A percentile compares a stretch with the other conserved stretches of the same genome.
Evolutionary conservation across 2,329 filamentous ascomycete genomes (phyloP).

Genomic region (Teratosphaeria nubilosa): DNA sequence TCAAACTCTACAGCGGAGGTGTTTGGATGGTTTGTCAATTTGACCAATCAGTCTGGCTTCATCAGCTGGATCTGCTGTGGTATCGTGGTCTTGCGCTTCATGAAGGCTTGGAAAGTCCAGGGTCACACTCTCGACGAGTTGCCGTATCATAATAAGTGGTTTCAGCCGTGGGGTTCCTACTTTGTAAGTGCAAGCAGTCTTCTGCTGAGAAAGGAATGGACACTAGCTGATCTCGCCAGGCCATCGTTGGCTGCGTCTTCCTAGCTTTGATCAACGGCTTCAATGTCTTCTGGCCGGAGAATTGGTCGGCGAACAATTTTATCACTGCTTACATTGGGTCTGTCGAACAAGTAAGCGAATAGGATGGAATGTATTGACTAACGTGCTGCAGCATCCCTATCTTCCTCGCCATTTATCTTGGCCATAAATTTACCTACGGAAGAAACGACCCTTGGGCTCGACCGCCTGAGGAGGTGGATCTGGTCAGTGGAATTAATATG

Average conservation of each 20-base stretch:
- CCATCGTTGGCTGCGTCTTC: constrained; percentile 48
- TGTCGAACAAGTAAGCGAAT: background rate
- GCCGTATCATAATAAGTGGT: constrained; percentile 40
- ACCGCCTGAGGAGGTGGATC: constrained; percentile 40
- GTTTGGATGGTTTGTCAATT: constrained; percentile 62
- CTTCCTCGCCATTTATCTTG: constrained; percentile 46
- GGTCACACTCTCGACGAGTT: constrained; percentile 38
- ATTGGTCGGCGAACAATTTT: constrained; percentile 56
- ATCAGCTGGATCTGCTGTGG: constrained; percentile 47
- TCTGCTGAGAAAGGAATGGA: background rate
- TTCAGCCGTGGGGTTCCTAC: constrained; percentile 58
- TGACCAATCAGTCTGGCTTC: constrained; percentile 49
- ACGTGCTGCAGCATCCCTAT: constrained; percentile 44
- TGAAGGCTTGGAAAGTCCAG: constrained; percentile 46
- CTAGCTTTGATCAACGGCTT: constrained; percentile 69
- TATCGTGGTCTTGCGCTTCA: constrained; percentile 50
- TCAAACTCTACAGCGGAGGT: constrained; percentile 34
- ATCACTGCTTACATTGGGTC: constrained; percentile 49
- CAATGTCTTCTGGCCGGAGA: constrained; percentile 57
- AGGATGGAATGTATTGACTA: background rate
- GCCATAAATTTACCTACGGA: constrained; percentile 38
- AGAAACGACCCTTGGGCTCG: constrained; percentile 44
- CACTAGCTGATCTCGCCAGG: constrained; percentile 8
- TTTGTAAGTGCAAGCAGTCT: constrained; percentile 16
- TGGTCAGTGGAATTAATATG: constrained; percentile 34